Conservation (phyloP, 257 asterid species). For the Pogostemon cablin region DNA sequence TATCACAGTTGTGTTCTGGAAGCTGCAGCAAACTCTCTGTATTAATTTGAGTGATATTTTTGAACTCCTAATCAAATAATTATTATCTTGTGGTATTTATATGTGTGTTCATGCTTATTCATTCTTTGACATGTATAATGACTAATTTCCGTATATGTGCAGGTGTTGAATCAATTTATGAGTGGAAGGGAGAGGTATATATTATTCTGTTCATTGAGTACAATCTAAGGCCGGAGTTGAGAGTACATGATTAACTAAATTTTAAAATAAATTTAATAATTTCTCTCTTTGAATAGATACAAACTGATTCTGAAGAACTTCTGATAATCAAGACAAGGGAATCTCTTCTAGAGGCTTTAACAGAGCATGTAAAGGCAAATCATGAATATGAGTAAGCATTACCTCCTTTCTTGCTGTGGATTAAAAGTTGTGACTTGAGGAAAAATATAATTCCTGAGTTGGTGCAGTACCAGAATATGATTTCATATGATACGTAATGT, state of each 20-base stretch:
- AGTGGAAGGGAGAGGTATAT: constrained; percentile 94
- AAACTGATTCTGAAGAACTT: constrained; percentile 88
- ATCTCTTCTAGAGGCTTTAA: constrained; percentile 81
- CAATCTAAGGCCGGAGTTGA: not conserved
- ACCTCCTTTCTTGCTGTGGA: constrained; percentile 15
- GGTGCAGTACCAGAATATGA: not conserved
- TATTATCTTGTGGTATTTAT: constrained; percentile 1
- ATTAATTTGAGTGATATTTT: not conserved
- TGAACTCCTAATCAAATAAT: not conserved
- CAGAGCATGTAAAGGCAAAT: constrained; percentile 84
- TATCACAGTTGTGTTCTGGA: constrained; percentile 11
- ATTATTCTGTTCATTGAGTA: not conserved
- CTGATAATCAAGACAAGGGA: constrained; percentile 94
- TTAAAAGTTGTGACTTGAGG: not conserved
- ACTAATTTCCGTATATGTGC: constrained; percentile 32
- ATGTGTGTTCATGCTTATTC: constrained; percentile 14
- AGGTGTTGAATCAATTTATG: constrained; percentile 87
- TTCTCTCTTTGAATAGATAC: constrained; percentile 54
- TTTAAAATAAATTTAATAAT: not conserved
- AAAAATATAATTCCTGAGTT: constrained; percentile 1
- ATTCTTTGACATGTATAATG: constrained; percentile 18
- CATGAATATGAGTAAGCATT: constrained; percentile 87
- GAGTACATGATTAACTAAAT: not conserved
- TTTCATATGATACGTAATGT: not conserved
- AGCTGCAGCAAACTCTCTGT: not conserved